Percentiles rank a stretch among this genome's conserved stretches.
Conservation (phyloP, 176 grass and related monocot species). For the Rhynchospora tenuis region DNA sequence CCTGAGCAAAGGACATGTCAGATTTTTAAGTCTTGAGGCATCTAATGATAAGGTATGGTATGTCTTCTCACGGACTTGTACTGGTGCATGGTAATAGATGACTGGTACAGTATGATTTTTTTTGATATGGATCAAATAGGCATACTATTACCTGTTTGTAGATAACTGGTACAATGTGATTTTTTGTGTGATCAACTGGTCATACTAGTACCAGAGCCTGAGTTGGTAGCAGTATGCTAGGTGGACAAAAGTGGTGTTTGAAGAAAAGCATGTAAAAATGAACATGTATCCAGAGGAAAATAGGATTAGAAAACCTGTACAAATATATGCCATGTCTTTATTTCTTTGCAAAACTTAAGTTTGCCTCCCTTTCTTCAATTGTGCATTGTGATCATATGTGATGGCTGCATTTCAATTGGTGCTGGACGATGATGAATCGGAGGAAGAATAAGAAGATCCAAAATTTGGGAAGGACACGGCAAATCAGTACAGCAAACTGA, state of each 20-base stretch:
- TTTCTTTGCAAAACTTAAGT: not conserved
- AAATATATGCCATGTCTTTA: not conserved
- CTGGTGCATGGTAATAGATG: too few relatives aligned
- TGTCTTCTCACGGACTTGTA: not conserved
- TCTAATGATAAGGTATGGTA: constrained; percentile 59
- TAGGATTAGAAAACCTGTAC: not conserved
- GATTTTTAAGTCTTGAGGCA: constrained; percentile 56
- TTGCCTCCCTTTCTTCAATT: not conserved
- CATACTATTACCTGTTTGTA: too few relatives aligned
- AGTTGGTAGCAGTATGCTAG: not conserved
- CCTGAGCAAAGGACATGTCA: constrained; percentile 27
- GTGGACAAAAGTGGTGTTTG: not conserved
- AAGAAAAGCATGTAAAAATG: constrained; percentile 11
- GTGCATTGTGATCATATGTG: not conserved
- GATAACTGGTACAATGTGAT: not conserved
- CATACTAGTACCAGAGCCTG: not conserved
- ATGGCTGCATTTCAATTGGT: constrained; percentile 3
- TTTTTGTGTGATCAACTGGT: not conserved
- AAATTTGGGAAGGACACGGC: constrained; percentile 46
- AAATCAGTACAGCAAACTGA: constrained; percentile 60
- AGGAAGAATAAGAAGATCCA: constrained; percentile 43
- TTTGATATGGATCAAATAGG: too few relatives aligned
- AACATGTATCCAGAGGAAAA: not conserved
- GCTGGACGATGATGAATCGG: constrained; percentile 48
- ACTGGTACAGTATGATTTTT: too few relatives aligned